Percentiles rank a stretch among this genome's conserved stretches.
phyloP scores from a whole-genome alignment of 768 basidiomycete genomes.

The Auricularia heimuer region DNA sequence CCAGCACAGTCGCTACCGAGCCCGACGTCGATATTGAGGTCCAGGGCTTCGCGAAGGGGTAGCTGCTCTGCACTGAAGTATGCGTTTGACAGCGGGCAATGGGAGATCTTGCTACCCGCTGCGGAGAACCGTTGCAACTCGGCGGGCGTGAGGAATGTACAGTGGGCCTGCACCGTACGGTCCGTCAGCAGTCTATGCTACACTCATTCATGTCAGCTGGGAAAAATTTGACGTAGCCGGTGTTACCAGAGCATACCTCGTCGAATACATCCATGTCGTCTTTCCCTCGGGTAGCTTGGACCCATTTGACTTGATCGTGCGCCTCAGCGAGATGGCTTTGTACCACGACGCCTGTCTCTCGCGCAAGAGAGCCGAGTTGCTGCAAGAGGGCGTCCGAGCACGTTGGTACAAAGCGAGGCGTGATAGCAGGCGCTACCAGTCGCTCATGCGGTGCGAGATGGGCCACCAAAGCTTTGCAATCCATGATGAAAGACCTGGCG shows the following conservation, averaged over 20 bases:
- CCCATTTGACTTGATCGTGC: constrained; percentile 65
- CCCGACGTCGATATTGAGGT: constrained; percentile 55
- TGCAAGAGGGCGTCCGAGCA: constrained; percentile 63
- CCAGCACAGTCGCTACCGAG: constrained; percentile 83
- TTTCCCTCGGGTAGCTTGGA: constrained; percentile 44
- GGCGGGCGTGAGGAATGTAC: constrained; percentile 59
- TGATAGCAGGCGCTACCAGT: constrained; percentile 72
- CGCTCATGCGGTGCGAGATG: constrained; percentile 34
- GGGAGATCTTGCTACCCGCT: constrained; percentile 57
- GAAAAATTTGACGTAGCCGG: background rate
- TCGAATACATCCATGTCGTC: constrained; percentile 73
- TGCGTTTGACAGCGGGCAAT: constrained; percentile 82
- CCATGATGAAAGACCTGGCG: constrained; percentile 46
- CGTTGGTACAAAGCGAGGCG: constrained; percentile 84
- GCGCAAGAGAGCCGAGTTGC: constrained; percentile 50
- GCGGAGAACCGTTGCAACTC: constrained; percentile 42
- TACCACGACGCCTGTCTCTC: constrained; percentile 37
- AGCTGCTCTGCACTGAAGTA: constrained; percentile 75
- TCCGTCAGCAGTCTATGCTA: constrained; percentile 53
- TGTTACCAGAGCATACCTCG: constrained; percentile 29
- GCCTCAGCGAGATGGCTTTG: constrained; percentile 84
- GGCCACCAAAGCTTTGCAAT: constrained; percentile 33
- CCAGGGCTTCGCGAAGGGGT: constrained; percentile 59
- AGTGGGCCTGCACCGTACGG: constrained; percentile 76
- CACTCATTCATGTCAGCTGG: background rate